Evolutionary conservation across 768 basidiomycete genomes (phyloP).

Genomic region (Hypsizygus marmoreus): DNA sequence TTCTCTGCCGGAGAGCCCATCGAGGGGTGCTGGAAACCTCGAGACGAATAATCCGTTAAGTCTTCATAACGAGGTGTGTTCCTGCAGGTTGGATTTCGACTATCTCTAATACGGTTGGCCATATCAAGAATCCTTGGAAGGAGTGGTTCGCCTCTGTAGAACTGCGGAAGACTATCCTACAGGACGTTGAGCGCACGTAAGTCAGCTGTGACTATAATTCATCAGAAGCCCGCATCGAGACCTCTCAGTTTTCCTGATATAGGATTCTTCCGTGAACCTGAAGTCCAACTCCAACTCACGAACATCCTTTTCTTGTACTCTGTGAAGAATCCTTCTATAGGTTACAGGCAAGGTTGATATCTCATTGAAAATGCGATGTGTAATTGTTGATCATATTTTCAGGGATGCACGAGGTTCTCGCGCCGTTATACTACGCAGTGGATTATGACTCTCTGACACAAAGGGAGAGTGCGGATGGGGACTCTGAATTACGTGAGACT

Average conservation of each 20-base stretch:
- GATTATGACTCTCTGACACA: conserved; percentile 77
- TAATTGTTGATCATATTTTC: conserved; percentile 5
- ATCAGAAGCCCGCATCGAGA: conserved; percentile 8
- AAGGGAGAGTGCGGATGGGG: conserved; percentile 24
- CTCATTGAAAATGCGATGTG: not conserved
- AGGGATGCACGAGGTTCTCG: conserved; percentile 98
- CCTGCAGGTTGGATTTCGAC: too few species aligned
- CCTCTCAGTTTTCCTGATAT: conserved; percentile 88
- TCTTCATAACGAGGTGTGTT: conserved; percentile 67
- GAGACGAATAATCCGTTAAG: conserved; percentile 82
- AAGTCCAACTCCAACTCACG: conserved; percentile 78
- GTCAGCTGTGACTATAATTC: conserved; percentile 28
- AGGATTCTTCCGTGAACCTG: conserved; percentile 76
- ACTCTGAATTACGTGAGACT: conserved; percentile 51
- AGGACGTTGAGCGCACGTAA: conserved; percentile 96
- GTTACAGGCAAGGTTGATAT: conserved; percentile 78
- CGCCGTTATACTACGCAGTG: conserved; percentile 80
- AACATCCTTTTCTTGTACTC: conserved; percentile 89
- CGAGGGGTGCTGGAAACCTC: conserved; percentile 43
- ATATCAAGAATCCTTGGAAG: conserved; percentile 92
- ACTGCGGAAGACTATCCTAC: conserved; percentile 82
- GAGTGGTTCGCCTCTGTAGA: conserved; percentile 92
- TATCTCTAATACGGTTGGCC: too few species aligned
- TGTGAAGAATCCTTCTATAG: conserved; percentile 74
- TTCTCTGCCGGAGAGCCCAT: conserved; percentile 30